Percentiles rank a stretch among this genome's conserved stretches.
Conservation (phyloP, 331 rosid species). For the Pyracantha coccinea region DNA sequence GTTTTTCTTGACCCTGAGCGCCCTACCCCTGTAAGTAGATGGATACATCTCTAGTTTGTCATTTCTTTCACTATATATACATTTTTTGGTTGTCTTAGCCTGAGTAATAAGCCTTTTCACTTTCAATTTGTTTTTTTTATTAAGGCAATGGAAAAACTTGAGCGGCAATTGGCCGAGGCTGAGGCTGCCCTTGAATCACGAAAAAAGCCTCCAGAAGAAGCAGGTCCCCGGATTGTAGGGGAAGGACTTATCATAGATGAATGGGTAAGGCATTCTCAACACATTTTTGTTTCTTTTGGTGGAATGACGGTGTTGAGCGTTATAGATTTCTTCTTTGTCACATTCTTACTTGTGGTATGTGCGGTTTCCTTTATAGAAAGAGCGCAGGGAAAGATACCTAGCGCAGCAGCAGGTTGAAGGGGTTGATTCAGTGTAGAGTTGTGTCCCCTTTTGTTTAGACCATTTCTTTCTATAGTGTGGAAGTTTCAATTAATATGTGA, state of each 20-base stretch:
- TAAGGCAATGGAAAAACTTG: slow-evolving; percentile 75
- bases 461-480: slow-evolving; percentile 11
- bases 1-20: slow-evolving; percentile 73
- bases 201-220: slow-evolving; percentile 70
- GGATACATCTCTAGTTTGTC: neutral
- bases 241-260: slow-evolving; percentile 90
- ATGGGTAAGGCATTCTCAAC: slow-evolving; percentile 63
- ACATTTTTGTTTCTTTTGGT: neutral
- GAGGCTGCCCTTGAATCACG: slow-evolving; percentile 77
- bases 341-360: slow-evolving; percentile 8
- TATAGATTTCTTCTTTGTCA: neutral
- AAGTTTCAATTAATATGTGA: slow-evolving; percentile 14
- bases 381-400: slow-evolving; percentile 91
- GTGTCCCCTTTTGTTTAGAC: slow-evolving; percentile 11
- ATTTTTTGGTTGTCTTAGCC: neutral
- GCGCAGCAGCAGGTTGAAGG: slow-evolving; percentile 89
- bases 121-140: neutral
- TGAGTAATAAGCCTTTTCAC: neutral
- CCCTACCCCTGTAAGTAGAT: slow-evolving; percentile 59
- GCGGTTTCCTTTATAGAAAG: slow-evolving; percentile 50
- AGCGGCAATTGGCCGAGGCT: slow-evolving; percentile 76
- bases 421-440: slow-evolving; percentile 46
- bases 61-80: neutral
- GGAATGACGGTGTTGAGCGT: neutral
- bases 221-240: slow-evolving; percentile 64